These are phyloP conservation scores for Saccharomycopsis sp. DNA, from an alignment of 805 yeast species.

Conservation along the genomic window DNA sequence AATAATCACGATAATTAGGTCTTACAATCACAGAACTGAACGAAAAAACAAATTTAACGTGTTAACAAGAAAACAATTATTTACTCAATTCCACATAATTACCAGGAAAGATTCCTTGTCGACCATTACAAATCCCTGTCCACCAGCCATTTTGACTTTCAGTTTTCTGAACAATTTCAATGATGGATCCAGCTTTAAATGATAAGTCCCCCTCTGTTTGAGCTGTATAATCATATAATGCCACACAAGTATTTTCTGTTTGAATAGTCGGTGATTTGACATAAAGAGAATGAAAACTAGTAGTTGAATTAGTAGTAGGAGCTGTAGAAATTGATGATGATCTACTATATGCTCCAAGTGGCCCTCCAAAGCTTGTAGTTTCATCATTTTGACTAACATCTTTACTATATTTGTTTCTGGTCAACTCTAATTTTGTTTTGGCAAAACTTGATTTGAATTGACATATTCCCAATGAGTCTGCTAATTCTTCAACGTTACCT, in stretches of 20 bases:
- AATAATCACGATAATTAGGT: too few relatives aligned
- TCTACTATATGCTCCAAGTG: conserved; percentile 13
- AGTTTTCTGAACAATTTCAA: conserved; percentile 74
- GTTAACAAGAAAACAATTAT: too few relatives aligned
- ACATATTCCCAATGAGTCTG: conserved; percentile 80
- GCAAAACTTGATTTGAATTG: conserved; percentile 88
- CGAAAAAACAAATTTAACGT: too few relatives aligned
- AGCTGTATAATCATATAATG: conserved; percentile 83
- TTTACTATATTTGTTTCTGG: conserved; percentile 61
- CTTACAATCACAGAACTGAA: too few relatives aligned
- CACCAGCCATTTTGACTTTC: conserved; percentile 93
- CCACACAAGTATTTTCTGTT: conserved; percentile 60
- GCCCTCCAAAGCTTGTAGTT: not conserved
- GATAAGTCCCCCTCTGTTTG: conserved; percentile 89
- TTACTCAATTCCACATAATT: conserved; percentile 76
- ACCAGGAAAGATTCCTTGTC: conserved; percentile 89
- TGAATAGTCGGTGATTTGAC: conserved; percentile 23
- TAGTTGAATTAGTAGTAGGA: conserved; percentile 19
- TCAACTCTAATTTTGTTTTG: conserved; percentile 70
- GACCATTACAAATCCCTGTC: conserved; percentile 84
- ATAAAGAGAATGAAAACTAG: too few relatives aligned
- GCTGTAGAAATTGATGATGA: too few relatives aligned
- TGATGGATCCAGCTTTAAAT: conserved; percentile 79
- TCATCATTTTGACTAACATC: conserved; percentile 17
- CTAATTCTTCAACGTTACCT: conserved; percentile 81